Conservation (phyloP, 2,329 filamentous ascomycete genomes). For the Aspergillus sp. region DNA sequence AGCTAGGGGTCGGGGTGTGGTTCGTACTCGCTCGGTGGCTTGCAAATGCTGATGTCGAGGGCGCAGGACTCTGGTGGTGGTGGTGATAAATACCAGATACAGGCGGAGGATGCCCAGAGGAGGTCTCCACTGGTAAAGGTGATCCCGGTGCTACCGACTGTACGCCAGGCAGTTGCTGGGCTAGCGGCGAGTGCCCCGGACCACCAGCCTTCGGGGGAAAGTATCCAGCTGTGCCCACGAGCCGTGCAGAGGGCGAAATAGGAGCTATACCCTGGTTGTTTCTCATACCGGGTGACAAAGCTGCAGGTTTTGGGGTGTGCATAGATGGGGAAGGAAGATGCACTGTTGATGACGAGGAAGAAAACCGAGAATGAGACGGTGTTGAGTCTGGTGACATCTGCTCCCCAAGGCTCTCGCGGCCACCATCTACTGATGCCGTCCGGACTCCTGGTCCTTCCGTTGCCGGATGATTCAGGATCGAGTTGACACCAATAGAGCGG, state of each 20-base stretch:
- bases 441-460: slow-evolving; percentile 21
- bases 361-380: slow-evolving; percentile 25
- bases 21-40: slow-evolving; percentile 32
- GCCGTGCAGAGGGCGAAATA: slow-evolving; percentile 38
- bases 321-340: slow-evolving; percentile 24
- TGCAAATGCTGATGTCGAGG: slow-evolving; percentile 35
- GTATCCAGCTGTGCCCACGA: slow-evolving; percentile 28
- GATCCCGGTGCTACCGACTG: slow-evolving; percentile 28
- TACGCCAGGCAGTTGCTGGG: slow-evolving; percentile 31
- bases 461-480: slow-evolving; percentile 41
- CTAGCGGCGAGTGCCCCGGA: slow-evolving; percentile 37
- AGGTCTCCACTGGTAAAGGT: slow-evolving; percentile 26
- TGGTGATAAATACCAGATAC: slow-evolving; percentile 10
- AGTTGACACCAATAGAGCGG: slow-evolving; percentile 41
- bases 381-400: slow-evolving; percentile 17
- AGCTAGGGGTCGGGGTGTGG: slow-evolving; percentile 30
- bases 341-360: slow-evolving; percentile 30
- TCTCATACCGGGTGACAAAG: slow-evolving; percentile 32
- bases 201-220: slow-evolving; percentile 32
- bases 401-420: slow-evolving; percentile 25
- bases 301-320: slow-evolving; percentile 26
- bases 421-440: slow-evolving; percentile 11
- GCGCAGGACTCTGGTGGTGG: slow-evolving; percentile 23
- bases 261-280: slow-evolving; percentile 35
- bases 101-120: slow-evolving; percentile 18